Evolutionary conservation across 352 stramenopile genomes (phyloP).

Genomic region (Globisporangium spiculum): DNA sequence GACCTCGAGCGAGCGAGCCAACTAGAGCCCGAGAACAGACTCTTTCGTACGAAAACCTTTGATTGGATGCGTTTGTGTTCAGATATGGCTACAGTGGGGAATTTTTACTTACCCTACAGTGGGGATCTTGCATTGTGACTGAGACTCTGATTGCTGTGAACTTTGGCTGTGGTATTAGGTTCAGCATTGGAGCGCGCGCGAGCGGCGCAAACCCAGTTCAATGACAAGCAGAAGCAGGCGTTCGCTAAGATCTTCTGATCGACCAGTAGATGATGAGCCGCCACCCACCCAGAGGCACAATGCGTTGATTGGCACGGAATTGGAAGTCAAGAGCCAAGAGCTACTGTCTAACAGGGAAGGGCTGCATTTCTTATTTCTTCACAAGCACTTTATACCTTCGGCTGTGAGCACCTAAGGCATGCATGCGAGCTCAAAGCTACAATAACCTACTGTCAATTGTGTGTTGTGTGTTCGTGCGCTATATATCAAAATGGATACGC

Average conservation of each 20-base stretch:
- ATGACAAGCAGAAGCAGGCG: conserved; percentile 37
- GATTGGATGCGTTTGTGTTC: neutral
- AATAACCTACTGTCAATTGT: neutral
- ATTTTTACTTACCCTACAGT: too few relatives aligned
- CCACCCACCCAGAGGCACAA: neutral
- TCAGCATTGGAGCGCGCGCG: conserved; percentile 30
- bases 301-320: neutral
- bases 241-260: conserved; percentile 35
- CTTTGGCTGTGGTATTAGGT: conserved; percentile 4
- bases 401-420: too few relatives aligned
- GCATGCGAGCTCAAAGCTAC: neutral
- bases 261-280: neutral
- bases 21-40: conserved; percentile 42
- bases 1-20: conserved; percentile 41
- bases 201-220: conserved; percentile 29
- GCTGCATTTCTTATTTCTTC: conserved; percentile 33
- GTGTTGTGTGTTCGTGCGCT: neutral
- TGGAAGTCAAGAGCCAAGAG: conserved; percentile 19
- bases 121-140: too few relatives aligned
- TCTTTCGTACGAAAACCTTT: conserved; percentile 26
- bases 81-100: neutral
- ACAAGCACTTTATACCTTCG: neutral
- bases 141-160: neutral
- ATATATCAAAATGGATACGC: neutral
- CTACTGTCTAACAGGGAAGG: conserved; percentile 36